Evolutionary conservation across 2,329 filamentous ascomycete genomes (phyloP), one percentile per base, ranked within the genome.

Genomic region (Ophiostoma triangulosporum): DNA sequence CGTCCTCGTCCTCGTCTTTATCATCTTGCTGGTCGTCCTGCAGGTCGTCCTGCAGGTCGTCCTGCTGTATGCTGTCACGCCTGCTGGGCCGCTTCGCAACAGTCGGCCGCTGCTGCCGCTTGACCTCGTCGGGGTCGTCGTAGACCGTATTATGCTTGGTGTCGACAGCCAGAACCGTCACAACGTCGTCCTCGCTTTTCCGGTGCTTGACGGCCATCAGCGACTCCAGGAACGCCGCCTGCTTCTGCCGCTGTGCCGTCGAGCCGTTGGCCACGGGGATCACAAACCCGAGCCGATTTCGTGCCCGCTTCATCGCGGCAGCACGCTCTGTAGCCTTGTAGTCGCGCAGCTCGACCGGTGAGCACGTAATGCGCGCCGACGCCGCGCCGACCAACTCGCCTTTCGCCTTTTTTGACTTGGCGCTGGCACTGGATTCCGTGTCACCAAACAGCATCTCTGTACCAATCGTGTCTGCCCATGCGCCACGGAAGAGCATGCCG

Each of bases 401-500:
- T 29, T 32, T 48, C 24, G 15, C 8, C 27, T 31, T 48, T 3
- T 33, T 33, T 17, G n/a, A 32, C 5, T 33, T 33, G 33, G 8
- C 9, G 54, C 3, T 43, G 20, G 35, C 4, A 15, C 6, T 29
- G 48, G 29, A 20, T 6, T 35, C 4, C 32, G n/a, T 12, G 15
- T 68, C 68, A 1, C 74, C 75, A 61, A 96, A 84, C 40, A 95
- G 77, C 58, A 90, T 71, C 60, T 94, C 88, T 0, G 89, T 95
- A 33, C 91, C 91, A 43, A 95, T 78, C 56, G 88, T 84, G 57
- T 86, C 81, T 11, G 80, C 78, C 91, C 91, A 97, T 46, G 80
- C 71, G 59, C 88, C 91, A 58, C 80, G 81, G 64, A 90, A 93
- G 22, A 94, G 71, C 57, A 83, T 79, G 29, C 85, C 86, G 55